These are phyloP conservation scores for Haplosporangium gracile DNA, from an alignment of 192 early-diverging fungal species.

Conservation along the genomic window DNA sequence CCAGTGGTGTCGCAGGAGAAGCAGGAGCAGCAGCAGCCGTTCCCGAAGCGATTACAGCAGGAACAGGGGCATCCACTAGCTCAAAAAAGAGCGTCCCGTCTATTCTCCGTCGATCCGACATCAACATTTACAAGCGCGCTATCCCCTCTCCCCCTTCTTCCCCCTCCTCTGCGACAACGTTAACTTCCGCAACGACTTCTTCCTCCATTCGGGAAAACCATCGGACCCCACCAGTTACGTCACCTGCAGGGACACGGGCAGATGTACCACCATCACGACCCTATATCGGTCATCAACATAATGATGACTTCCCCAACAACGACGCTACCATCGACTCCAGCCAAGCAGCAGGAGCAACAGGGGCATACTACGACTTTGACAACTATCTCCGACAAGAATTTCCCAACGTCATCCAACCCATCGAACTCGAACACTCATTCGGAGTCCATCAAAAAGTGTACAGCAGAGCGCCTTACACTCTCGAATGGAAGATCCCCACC, in stretches of 20 bases:
- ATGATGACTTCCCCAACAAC: slow-evolving; percentile 6
- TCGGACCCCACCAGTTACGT: not conserved
- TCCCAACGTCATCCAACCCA: slow-evolving; percentile 23
- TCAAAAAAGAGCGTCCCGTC: slow-evolving; percentile 12
- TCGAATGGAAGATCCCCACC: slow-evolving; percentile 35
- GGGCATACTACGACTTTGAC: slow-evolving; percentile 4
- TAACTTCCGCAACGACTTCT: not conserved
- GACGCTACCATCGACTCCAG: slow-evolving; percentile 8
- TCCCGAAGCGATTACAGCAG: not conserved
- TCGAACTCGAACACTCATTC: slow-evolving; percentile 45
- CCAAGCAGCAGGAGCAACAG: not conserved
- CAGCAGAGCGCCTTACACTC: slow-evolving; percentile 35
- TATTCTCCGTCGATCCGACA: slow-evolving; percentile 38
- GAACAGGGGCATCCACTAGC: not conserved
- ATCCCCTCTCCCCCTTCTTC: not conserved
- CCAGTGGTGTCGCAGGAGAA: not conserved
- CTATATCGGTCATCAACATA: slow-evolving; percentile 5
- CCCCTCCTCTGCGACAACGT: not conserved
- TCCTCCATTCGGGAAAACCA: not conserved
- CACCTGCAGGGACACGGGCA: not conserved
- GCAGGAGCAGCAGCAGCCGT: not conserved
- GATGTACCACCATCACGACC: not conserved
- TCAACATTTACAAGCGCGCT: slow-evolving; percentile 22
- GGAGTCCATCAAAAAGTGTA: slow-evolving; percentile 44
- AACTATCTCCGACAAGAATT: slow-evolving; percentile 42